phyloP scores from a whole-genome alignment of 2,329 filamentous ascomycete species.

The Pyrenophora teres region DNA sequence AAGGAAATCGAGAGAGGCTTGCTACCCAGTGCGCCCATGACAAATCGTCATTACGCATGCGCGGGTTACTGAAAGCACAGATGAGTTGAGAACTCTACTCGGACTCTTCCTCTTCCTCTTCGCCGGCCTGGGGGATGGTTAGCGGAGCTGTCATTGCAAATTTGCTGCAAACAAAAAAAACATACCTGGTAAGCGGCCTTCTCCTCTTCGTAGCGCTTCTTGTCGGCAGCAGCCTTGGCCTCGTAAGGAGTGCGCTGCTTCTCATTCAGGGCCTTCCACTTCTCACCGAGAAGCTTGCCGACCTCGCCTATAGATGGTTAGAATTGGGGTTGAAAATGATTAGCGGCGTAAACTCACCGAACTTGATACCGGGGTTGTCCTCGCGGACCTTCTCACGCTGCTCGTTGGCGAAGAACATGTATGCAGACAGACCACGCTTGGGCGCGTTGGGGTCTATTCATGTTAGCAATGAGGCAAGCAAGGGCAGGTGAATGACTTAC shows the following conservation, averaged over 20 bases:
- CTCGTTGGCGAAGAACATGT: conserved; percentile 99
- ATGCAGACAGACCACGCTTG: conserved; percentile 98
- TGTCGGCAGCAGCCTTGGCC: conserved; percentile 93
- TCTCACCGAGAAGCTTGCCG: conserved; percentile 96
- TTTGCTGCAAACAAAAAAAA: neutral
- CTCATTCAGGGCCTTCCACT: conserved; percentile 95
- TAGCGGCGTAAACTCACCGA: conserved; percentile 64
- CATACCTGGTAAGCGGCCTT: conserved; percentile 72
- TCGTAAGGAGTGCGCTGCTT: conserved; percentile 94
- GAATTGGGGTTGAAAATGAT: neutral
- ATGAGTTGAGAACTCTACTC: conserved; percentile 35
- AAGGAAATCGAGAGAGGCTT: conserved; percentile 28
- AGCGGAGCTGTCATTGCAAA: conserved; percentile 10
- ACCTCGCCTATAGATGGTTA: conserved; percentile 73
- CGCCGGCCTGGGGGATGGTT: conserved; percentile 29
- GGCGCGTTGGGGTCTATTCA: conserved; percentile 87
- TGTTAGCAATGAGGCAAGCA: conserved; percentile 13
- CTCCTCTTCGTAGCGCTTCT: conserved; percentile 99
- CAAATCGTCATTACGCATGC: conserved; percentile 29
- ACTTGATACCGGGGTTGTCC: conserved; percentile 96
- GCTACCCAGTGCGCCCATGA: conserved; percentile 27
- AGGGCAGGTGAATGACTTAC: conserved; percentile 48
- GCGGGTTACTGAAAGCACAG: conserved; percentile 16
- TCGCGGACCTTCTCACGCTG: conserved; percentile 97
- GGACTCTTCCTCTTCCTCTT: conserved; percentile 50